These are phyloP conservation scores for Solanum tarapatanum DNA, from an alignment of 257 asterid genomes.

Conservation along the genomic window DNA sequence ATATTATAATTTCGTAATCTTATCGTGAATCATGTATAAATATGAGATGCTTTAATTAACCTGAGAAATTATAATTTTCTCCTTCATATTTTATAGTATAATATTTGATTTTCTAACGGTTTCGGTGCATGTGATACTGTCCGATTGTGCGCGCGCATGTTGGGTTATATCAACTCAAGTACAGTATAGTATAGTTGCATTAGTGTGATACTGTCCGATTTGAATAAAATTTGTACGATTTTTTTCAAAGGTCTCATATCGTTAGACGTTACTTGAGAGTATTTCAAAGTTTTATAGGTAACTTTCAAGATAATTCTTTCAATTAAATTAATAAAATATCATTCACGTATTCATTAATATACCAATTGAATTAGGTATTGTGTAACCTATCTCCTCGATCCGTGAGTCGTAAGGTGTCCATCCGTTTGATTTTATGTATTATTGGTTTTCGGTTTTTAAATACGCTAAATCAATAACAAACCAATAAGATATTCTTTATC, in stretches of 20 bases:
- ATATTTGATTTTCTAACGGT: neutral
- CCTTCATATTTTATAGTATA: neutral
- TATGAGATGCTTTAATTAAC: neutral
- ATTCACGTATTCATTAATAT: neutral
- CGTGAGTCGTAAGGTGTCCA: neutral
- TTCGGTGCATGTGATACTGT: neutral
- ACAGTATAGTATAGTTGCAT: neutral
- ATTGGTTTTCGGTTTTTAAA: too few species aligned
- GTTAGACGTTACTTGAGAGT: neutral
- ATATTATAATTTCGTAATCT: neutral
- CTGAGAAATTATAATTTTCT: neutral
- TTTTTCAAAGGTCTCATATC: neutral
- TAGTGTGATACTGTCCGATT: neutral
- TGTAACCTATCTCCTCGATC: neutral
- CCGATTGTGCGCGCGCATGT: neutral
- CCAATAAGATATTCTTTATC: too few species aligned
- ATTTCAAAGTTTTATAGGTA: accelerated
- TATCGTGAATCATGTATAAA: neutral
- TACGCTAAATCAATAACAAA: too few species aligned
- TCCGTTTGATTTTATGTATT: too few species aligned
- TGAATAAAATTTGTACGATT: neutral
- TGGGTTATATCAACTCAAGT: neutral
- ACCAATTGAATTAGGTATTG: neutral
- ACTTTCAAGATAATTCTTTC: neutral
- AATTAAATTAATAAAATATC: neutral